Evolutionary conservation across 108 stramenopile species (phyloP).

Genomic region (Skeletonema menzelii): DNA sequence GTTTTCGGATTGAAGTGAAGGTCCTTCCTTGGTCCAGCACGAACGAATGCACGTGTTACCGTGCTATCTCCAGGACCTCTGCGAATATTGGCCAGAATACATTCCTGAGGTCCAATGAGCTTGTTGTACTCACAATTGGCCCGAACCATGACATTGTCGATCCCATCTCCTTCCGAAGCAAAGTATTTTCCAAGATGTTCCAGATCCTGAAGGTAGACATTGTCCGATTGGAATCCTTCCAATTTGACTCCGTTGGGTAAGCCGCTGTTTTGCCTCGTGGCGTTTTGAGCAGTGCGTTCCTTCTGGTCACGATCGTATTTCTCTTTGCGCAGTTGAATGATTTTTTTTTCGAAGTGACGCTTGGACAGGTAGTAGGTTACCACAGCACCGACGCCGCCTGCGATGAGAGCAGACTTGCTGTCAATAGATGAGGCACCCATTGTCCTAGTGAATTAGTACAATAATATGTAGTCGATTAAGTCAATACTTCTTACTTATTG

Average conservation of each 20-base stretch:
- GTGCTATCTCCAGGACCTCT: conserved; percentile 59
- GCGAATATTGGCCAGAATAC: conserved; percentile 84
- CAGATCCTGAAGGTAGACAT: conserved; percentile 79
- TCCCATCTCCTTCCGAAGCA: conserved; percentile 39
- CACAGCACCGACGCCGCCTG: conserved; percentile 20
- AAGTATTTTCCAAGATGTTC: conserved; percentile 77
- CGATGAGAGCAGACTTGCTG: conserved; percentile 18
- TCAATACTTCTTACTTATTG: too few relatives aligned
- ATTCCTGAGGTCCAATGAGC: conserved; percentile 80
- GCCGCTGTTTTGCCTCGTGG: conserved; percentile 4
- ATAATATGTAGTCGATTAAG: too few relatives aligned
- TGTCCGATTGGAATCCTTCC: conserved; percentile 33
- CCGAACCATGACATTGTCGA: conserved; percentile 27
- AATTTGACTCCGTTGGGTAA: conserved; percentile 56
- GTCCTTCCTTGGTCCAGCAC: conserved; percentile 83
- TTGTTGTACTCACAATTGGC: conserved; percentile 67
- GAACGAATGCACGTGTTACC: conserved; percentile 69
- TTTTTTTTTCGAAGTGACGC: conserved; percentile 20
- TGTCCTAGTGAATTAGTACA: not conserved
- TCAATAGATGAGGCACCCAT: conserved; percentile 12
- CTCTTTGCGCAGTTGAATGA: conserved; percentile 22
- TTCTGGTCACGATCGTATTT: conserved; percentile 34
- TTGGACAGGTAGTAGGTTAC: conserved; percentile 44
- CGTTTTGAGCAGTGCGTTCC: conserved; percentile 7
- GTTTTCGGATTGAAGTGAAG: conserved; percentile 90